Base-by-base conservation (phyloP, 371 early-diverging fungal genomes). In the Mucor racemosus region DNA sequence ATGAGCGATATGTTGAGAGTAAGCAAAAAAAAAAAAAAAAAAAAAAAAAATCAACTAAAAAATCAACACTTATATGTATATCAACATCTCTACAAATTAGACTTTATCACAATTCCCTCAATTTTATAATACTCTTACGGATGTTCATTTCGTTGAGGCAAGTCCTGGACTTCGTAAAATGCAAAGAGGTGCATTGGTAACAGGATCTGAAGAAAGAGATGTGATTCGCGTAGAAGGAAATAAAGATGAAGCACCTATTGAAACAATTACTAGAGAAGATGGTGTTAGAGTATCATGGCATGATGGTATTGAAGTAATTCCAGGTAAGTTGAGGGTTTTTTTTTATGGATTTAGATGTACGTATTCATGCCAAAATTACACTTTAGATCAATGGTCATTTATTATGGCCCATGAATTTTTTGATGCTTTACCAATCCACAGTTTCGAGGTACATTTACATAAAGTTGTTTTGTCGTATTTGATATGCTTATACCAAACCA, bases 361-460 rank as follows among this genome's bases (percentile, higher is more conserved):
- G 15, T 10, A 33, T 21, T 11, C 38, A 38, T 41, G 7, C 14
- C 14, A 31, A 14, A 64, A 26, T 21, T 6, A 17, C 57, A 48
- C 8, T 35, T 8, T 72, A 87, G 87, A 80, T 19, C 76, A 76
- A 50, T 88, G 81, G 73, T 82, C 91, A 6, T 68, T 92, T 60
- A 64, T 92, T 11, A 84, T 94, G 67, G 93, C 97, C 0, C 97
- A 98, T 79, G 99, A 98, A 78, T 97, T 97, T 57, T 96, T 99
- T 79, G 99, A 99, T 72, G 98, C 99, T 1, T 76, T 99, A 39
- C 97, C 99, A 0, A 85, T 98, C 35, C 91, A 93, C 77, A 88
- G 87, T 66, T 96, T 96, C 71, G 82, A 94, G 78, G 91, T 91
- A 80, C 0, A 19, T 9, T 35, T 53, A 53, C 11, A n/a, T 39